Conservation (phyloP, 106 monocot genomes). For the Acanthochlamys bracteata region DNA sequence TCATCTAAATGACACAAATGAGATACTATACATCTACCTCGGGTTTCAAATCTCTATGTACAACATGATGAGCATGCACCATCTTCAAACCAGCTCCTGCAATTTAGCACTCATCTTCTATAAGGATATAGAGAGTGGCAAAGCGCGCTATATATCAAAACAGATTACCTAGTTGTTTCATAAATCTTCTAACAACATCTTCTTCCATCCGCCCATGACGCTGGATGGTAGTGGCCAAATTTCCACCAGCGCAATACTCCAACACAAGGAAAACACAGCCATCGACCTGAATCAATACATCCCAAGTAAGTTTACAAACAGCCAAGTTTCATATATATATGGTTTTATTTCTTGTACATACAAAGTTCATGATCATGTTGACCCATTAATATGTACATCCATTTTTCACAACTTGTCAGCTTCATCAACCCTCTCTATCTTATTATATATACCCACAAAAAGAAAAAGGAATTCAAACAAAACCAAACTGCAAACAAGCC, state of each 20-base stretch:
- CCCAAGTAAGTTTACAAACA: too few relatives aligned
- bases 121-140: neutral
- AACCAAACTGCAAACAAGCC: too few relatives aligned
- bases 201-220: constrained; percentile 32
- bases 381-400: too few relatives aligned
- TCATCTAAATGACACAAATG: too few relatives aligned
- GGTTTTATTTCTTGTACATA: too few relatives aligned
- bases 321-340: too few relatives aligned
- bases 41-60: constrained; percentile 63
- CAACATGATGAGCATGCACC: constrained; percentile 30
- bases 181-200: constrained; percentile 32
- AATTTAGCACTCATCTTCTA: neutral
- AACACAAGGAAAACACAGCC: constrained; percentile 40
- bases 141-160: neutral
- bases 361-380: too few relatives aligned
- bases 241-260: constrained; percentile 51
- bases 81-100: constrained; percentile 50
- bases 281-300: constrained; percentile 16
- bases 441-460: too few relatives aligned
- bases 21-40: constrained; percentile 16
- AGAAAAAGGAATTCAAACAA: too few relatives aligned
- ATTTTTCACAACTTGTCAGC: too few relatives aligned
- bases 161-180: constrained; percentile 42
- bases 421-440: too few relatives aligned
- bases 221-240: constrained; percentile 30